Evolutionary conservation across 306 rosid genomes (phyloP).

Genomic region (Sphenostylis stenocarpa): DNA sequence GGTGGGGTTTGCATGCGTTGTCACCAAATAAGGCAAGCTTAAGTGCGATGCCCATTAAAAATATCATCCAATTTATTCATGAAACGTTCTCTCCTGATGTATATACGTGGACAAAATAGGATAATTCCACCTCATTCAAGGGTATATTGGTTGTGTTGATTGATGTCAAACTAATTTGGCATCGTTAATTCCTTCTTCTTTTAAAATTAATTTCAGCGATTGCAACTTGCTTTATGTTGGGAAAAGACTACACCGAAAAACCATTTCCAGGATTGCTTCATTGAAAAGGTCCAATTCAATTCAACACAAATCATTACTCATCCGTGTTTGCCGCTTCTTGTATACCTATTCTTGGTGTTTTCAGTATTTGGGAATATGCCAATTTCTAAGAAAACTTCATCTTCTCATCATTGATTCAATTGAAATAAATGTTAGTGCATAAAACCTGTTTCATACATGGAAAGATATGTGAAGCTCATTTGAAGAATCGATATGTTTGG

Average conservation of each 20-base stretch:
- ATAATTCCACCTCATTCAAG: constrained; percentile 32
- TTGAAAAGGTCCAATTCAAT: neutral
- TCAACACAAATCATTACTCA: neutral
- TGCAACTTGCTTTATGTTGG: neutral
- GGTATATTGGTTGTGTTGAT: neutral
- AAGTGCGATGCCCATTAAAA: constrained; percentile 51
- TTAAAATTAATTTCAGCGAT: neutral
- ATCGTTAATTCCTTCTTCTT: neutral
- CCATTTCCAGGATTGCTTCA: neutral
- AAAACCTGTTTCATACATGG: neutral
- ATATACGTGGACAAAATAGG: constrained; percentile 40
- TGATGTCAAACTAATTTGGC: neutral
- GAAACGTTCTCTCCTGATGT: constrained; percentile 10
- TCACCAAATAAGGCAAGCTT: constrained; percentile 45
- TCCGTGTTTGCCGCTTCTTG: neutral
- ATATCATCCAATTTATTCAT: constrained; percentile 32
- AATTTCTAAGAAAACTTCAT: neutral
- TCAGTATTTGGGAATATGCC: neutral
- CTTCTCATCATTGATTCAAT: constrained; percentile 14
- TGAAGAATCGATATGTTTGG: neutral
- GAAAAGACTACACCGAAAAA: neutral
- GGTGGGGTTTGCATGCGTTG: constrained; percentile 39
- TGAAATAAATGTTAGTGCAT: constrained; percentile 11
- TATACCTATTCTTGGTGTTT: neutral
- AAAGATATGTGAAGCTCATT: neutral